phyloP scores from a whole-genome alignment of 179 eudicot species.

The Actinidia arguta region DNA sequence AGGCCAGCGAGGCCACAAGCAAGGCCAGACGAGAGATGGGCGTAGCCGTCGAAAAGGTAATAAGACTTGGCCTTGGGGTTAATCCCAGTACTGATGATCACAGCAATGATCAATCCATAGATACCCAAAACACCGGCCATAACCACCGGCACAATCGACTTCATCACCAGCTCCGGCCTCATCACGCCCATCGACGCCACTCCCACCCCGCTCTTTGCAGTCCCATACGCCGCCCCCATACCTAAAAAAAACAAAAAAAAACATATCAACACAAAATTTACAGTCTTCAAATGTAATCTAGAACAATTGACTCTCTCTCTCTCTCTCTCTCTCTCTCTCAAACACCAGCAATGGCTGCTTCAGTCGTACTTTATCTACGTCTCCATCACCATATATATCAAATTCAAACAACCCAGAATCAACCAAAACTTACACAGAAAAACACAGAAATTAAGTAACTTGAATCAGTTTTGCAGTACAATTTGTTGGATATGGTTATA shows the following conservation, averaged over 20 bases:
- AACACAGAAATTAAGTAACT: too few species aligned
- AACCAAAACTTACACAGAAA: too few species aligned
- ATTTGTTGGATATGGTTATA: too few species aligned
- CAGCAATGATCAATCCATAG: constrained; percentile 89
- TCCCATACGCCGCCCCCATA: constrained; percentile 95
- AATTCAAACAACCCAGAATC: too few species aligned
- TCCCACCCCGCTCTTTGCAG: constrained; percentile 94
- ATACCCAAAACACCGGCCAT: constrained; percentile 98
- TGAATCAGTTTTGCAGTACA: too few species aligned
- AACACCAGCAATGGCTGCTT: too few species aligned
- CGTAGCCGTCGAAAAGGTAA: constrained; percentile 84
- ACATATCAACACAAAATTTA: background rate
- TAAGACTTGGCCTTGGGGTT: constrained; percentile 91
- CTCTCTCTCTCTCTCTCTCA: too few species aligned
- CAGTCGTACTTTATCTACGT: too few species aligned
- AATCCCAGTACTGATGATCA: constrained; percentile 89
- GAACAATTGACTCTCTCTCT: too few species aligned
- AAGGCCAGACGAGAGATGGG: constrained; percentile 91
- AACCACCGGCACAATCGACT: constrained; percentile 92
- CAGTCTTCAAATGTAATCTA: too few species aligned
- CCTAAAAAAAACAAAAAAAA: too few species aligned
- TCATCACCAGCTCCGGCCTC: constrained; percentile 97
- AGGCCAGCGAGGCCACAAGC: constrained; percentile 95
- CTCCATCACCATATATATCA: too few species aligned
- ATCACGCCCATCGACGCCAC: constrained; percentile 97